phyloP scores from a whole-genome alignment of 2,329 filamentous ascomycete genomes.

The Paecilomyces variotii region DNA sequence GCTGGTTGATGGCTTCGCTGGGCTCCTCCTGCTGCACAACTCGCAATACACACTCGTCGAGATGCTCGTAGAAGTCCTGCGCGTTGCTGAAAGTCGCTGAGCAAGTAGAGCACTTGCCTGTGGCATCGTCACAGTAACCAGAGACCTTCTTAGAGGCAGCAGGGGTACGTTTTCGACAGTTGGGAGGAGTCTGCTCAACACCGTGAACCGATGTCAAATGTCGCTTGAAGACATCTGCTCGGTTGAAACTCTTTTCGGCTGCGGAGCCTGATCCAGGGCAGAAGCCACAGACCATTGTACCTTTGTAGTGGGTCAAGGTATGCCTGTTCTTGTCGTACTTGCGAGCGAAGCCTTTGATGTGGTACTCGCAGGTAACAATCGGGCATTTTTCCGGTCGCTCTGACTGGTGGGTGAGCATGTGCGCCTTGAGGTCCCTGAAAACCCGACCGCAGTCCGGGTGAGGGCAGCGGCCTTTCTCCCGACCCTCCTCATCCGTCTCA shows the following conservation, averaged over 20 bases:
- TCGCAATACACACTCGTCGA: constrained; percentile 63
- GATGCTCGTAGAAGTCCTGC: constrained; percentile 95
- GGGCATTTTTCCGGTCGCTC: constrained; percentile 92
- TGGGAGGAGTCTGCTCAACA: constrained; percentile 87
- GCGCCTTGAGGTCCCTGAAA: constrained; percentile 87
- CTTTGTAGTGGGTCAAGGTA: constrained; percentile 92
- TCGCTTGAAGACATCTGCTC: constrained; percentile 91
- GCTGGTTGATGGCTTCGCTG: constrained; percentile 50
- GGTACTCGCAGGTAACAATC: constrained; percentile 84
- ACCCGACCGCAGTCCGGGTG: constrained; percentile 75
- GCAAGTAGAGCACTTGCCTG: constrained; percentile 88
- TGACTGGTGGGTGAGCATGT: constrained; percentile 88
- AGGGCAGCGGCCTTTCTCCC: constrained; percentile 64
- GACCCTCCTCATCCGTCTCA: constrained; percentile 54
- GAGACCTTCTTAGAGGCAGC: constrained; percentile 53
- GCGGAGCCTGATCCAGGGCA: constrained; percentile 82
- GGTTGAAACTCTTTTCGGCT: constrained; percentile 90
- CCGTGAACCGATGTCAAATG: constrained; percentile 85
- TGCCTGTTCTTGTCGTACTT: constrained; percentile 97
- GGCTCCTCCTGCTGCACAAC: constrained; percentile 55
- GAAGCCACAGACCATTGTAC: constrained; percentile 94
- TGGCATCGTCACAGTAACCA: constrained; percentile 65
- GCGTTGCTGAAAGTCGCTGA: constrained; percentile 74
- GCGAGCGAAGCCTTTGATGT: constrained; percentile 82
- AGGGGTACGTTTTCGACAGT: constrained; percentile 70